Percentiles rank a stretch among this genome's conserved stretches.
These are phyloP conservation scores for Populus hybrid DNA, from an alignment of 441 rosid genomes.

Conservation along the genomic window DNA sequence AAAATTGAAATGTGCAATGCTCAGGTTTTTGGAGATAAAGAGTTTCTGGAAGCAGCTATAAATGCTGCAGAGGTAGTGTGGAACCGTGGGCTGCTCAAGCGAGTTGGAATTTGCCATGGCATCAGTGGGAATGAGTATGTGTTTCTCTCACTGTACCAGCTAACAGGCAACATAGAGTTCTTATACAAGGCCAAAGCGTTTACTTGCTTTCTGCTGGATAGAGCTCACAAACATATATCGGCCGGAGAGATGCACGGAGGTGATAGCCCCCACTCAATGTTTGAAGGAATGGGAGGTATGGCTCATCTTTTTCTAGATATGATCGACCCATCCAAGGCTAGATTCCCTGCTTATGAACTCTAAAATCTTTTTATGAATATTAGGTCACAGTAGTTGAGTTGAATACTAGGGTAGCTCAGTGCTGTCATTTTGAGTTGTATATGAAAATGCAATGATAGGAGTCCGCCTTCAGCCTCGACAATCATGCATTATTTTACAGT, in stretches of 20 bases:
- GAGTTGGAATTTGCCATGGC: slow-evolving; percentile 67
- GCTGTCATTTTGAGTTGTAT: not conserved
- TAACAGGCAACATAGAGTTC: slow-evolving; percentile 42
- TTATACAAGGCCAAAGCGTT: slow-evolving; percentile 59
- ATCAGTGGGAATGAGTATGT: slow-evolving; percentile 56
- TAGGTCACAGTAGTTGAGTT: not conserved
- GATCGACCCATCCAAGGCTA: slow-evolving; percentile 53
- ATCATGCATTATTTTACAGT: not conserved
- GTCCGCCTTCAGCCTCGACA: not conserved
- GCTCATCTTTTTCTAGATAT: slow-evolving; percentile 67
- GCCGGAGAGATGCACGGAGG: slow-evolving; percentile 65
- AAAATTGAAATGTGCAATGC: not conserved
- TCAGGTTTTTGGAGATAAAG: slow-evolving; percentile 48
- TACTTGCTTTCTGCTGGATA: slow-evolving; percentile 54
- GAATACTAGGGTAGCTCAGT: not conserved
- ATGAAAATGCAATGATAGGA: not conserved
- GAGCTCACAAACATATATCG: slow-evolving; percentile 45
- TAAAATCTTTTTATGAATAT: slow-evolving; percentile 8
- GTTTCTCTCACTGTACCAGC: slow-evolving; percentile 48
- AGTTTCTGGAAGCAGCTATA: slow-evolving; percentile 52
- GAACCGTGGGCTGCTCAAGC: slow-evolving; percentile 58
- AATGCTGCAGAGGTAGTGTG: slow-evolving; percentile 61
- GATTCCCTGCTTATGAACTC: slow-evolving; percentile 47
- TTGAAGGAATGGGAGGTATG: slow-evolving; percentile 84
- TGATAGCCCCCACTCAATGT: slow-evolving; percentile 55